These are phyloP conservation scores for Melastoma candidum DNA, from an alignment of 441 rosid genomes.

Conservation along the genomic window DNA sequence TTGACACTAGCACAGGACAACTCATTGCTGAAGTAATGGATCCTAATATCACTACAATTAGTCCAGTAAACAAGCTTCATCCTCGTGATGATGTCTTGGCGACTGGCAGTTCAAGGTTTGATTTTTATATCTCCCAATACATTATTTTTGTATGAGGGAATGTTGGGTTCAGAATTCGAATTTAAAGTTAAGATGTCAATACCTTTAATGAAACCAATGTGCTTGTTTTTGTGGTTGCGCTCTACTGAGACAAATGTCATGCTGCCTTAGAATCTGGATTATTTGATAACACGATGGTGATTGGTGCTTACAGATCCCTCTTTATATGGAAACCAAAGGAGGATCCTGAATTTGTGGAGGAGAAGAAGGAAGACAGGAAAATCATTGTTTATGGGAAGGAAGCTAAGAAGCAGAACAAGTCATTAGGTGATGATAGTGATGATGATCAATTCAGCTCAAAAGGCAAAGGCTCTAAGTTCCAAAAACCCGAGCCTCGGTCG, in stretches of 20 bases:
- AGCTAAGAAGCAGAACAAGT: conserved; percentile 35
- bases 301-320: conserved; percentile 47
- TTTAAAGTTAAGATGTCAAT: background rate
- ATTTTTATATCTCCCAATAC: background rate
- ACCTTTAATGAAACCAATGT: background rate
- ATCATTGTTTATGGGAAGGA: conserved; percentile 41
- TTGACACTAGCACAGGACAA: conserved; percentile 72
- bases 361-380: conserved; percentile 41
- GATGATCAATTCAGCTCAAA: conserved; percentile 30
- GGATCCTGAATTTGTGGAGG: conserved; percentile 34
- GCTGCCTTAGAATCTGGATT: background rate
- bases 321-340: conserved; percentile 86
- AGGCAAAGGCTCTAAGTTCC: conserved; percentile 38
- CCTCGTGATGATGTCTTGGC: conserved; percentile 91
- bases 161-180: background rate
- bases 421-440: conserved; percentile 32
- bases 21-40: conserved; percentile 90
- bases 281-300: background rate
- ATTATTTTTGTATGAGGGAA: background rate
- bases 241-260: background rate
- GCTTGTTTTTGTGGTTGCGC: too few relatives aligned
- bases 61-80: conserved; percentile 88
- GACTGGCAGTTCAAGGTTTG: conserved; percentile 85
- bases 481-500: conserved; percentile 15
- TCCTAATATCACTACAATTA: conserved; percentile 88